Conservation (phyloP, 2,329 filamentous ascomycete species). For the Paramyrothecium roridum region DNA sequence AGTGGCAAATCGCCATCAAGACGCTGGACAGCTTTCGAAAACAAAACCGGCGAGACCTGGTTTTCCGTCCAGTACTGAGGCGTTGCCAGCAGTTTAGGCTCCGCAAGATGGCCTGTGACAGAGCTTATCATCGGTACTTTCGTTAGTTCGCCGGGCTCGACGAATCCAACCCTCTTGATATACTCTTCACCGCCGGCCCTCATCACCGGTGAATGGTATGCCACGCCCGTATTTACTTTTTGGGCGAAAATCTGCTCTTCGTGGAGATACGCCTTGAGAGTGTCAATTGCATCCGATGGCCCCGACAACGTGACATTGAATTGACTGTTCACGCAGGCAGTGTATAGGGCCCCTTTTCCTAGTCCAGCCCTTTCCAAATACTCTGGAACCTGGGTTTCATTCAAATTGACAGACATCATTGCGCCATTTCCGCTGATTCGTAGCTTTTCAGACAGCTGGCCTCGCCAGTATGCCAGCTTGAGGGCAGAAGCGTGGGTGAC, state of each 20-base stretch:
- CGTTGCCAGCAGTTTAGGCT: neutral
- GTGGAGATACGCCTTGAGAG: neutral
- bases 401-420: neutral
- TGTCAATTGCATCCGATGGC: neutral
- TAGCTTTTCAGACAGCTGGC: neutral
- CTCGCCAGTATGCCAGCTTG: neutral
- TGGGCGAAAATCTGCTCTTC: neutral
- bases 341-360: neutral
- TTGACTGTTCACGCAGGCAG: no score
- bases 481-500: neutral
- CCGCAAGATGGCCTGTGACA: neutral
- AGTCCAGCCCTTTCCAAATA: neutral
- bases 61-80: neutral
- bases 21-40: neutral
- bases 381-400: neutral
- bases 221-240: neutral
- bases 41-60: neutral
- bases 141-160: neutral
- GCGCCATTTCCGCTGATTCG: neutral
- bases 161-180: neutral
- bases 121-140: neutral
- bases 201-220: neutral
- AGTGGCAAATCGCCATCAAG: neutral
- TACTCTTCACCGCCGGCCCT: neutral
- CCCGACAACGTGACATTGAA: no score